Conservation (phyloP, 768 basidiomycete species). For the Pleurotus citrinopileatus region DNA sequence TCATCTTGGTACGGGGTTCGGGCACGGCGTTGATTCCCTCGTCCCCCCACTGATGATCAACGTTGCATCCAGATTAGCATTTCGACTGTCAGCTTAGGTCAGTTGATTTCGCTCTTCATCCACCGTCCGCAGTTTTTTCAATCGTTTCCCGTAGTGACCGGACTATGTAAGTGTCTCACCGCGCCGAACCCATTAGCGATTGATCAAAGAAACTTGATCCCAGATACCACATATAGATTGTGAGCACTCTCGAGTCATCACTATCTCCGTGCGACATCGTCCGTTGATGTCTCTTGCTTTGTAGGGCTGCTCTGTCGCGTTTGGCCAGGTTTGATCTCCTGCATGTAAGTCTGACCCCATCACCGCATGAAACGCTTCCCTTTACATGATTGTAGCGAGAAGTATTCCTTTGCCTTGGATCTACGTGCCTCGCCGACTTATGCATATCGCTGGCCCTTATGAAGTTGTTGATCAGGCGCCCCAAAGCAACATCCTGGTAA, state of each 20-base stretch:
- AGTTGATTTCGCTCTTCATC: not conserved
- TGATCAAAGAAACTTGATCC: not conserved
- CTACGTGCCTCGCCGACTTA: slow-evolving; percentile 2
- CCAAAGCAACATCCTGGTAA: slow-evolving; percentile 2
- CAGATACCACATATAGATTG: slow-evolving; percentile 3
- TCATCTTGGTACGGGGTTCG: not conserved
- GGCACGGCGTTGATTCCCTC: not conserved
- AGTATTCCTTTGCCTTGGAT: not conserved
- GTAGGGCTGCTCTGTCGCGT: not conserved
- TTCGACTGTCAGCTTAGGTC: not conserved
- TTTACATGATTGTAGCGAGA: not conserved
- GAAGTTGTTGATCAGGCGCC: not conserved
- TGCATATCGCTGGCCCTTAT: not conserved
- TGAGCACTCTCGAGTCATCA: not conserved
- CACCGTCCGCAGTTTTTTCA: not conserved
- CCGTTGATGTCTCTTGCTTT: not conserved
- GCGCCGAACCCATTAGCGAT: not conserved
- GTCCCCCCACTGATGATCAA: not conserved
- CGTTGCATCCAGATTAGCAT: not conserved
- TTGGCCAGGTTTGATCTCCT: not conserved
- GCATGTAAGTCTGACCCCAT: not conserved
- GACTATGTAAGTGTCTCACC: not conserved
- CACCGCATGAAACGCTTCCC: not conserved
- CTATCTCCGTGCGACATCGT: too few relatives aligned
- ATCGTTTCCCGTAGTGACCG: not conserved